Percentiles rank a stretch among this genome's conserved stretches.
Evolutionary conservation across 2,329 filamentous ascomycete species (phyloP).

Genomic region (Fusarium neocosmosporiellum): DNA sequence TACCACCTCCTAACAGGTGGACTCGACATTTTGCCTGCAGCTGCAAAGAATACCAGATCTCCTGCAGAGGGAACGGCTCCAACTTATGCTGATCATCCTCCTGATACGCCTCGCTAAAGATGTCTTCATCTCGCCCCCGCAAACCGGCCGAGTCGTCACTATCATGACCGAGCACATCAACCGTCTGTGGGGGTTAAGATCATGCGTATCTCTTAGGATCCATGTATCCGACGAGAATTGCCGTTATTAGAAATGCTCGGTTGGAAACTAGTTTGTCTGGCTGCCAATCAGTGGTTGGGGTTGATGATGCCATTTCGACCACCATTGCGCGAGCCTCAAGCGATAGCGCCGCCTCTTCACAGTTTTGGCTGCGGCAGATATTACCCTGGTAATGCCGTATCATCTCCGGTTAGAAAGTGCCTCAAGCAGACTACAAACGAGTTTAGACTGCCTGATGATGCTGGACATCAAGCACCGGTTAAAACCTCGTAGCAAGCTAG

Average conservation of each 20-base stretch:
- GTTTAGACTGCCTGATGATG: neutral
- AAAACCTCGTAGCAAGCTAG: neutral
- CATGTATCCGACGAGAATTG: neutral
- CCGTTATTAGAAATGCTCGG: neutral
- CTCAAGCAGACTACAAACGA: neutral
- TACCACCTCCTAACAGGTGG: slow-evolving; percentile 24
- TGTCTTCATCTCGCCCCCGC: neutral
- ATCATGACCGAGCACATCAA: slow-evolving; percentile 11
- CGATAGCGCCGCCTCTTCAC: neutral
- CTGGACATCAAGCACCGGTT: neutral
- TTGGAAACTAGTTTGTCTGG: neutral
- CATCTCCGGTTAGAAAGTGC: neutral
- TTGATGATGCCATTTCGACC: slow-evolving; percentile 12
- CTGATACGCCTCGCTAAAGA: neutral
- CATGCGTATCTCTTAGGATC: neutral
- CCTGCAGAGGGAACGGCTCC: neutral
- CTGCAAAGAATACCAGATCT: neutral
- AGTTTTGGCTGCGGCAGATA: neutral
- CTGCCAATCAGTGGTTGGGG: neutral
- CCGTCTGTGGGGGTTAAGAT: neutral
- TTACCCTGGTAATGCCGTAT: neutral
- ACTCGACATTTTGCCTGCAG: slow-evolving; percentile 14
- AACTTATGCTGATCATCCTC: neutral
- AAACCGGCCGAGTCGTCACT: slow-evolving; percentile 1
- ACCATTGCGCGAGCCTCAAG: neutral